phyloP scores from a whole-genome alignment of 169 alveolate genomes.

The Eimeria necatrix region DNA sequence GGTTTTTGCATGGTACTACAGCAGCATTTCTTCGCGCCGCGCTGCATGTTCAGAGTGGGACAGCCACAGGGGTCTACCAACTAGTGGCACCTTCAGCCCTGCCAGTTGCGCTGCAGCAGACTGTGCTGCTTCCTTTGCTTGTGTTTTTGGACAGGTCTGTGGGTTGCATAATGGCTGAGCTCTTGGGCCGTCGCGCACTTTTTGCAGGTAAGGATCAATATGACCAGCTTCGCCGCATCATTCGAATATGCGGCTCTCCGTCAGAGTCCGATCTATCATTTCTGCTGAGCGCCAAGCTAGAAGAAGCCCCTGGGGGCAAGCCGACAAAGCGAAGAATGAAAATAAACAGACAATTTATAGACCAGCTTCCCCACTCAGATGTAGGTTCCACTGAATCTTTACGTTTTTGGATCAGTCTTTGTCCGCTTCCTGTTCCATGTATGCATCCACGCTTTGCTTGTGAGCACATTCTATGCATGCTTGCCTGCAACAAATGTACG shows the following conservation, averaged over 20 bases:
- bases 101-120: not conserved
- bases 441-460: too few species aligned
- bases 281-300: not conserved
- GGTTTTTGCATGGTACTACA: not conserved
- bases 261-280: conserved; percentile 82
- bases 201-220: conserved; percentile 96
- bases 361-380: conserved; percentile 36
- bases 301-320: not conserved
- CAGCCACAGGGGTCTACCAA: too few species aligned
- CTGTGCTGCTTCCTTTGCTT: not conserved
- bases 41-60: too few species aligned
- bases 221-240: conserved; percentile 93
- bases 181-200: conserved; percentile 93
- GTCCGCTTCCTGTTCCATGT: too few species aligned
- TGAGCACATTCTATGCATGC: too few species aligned
- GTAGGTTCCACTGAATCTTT: not conserved
- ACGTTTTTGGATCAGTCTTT: too few species aligned
- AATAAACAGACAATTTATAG: conserved; percentile 29
- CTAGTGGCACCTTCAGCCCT: not conserved
- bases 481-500: too few species aligned
- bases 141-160: conserved; percentile 84
- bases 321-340: not conserved
- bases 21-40: not conserved
- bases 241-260: conserved; percentile 93
- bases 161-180: conserved; percentile 96